These are phyloP conservation scores for Dalechampia spathulata DNA, from an alignment of 441 rosid species.

Conservation along the genomic window DNA sequence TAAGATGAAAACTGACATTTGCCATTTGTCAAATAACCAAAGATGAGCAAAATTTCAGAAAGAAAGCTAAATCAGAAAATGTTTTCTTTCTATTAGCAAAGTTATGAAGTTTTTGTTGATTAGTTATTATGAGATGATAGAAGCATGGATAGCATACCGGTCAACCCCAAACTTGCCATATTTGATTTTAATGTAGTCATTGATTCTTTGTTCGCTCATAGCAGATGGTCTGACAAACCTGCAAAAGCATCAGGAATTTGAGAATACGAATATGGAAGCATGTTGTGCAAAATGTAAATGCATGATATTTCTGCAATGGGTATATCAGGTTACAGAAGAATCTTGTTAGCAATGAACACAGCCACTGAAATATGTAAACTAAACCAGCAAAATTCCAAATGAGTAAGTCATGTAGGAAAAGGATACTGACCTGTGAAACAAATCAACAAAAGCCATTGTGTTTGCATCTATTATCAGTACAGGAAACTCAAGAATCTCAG, in stretches of 20 bases:
- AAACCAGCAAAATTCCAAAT: background rate
- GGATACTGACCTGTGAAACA: constrained; percentile 73
- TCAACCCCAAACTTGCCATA: constrained; percentile 90
- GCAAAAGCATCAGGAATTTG: constrained; percentile 7
- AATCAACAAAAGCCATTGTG: constrained; percentile 54
- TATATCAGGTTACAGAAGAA: too few species aligned
- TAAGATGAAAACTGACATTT: background rate
- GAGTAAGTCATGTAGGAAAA: constrained; percentile 1
- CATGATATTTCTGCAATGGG: too few species aligned
- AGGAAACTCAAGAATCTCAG: constrained; percentile 89
- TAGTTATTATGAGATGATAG: too few species aligned
- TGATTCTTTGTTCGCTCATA: constrained; percentile 66
- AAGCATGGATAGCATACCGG: constrained; percentile 40
- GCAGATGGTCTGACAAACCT: constrained; percentile 86
- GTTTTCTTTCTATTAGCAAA: background rate
- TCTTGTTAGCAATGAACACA: too few species aligned
- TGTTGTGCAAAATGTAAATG: too few species aligned
- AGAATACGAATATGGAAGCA: constrained; percentile 5
- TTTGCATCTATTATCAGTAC: constrained; percentile 65
- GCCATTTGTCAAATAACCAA: background rate
- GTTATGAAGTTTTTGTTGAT: background rate
- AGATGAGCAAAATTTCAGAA: background rate
- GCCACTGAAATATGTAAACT: too few species aligned
- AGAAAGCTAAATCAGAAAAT: background rate
- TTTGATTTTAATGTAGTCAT: constrained; percentile 72